These are phyloP conservation scores for Aureobasidium melanogenum DNA, from an alignment of 2,329 filamentous ascomycete genomes.

Conservation along the genomic window DNA sequence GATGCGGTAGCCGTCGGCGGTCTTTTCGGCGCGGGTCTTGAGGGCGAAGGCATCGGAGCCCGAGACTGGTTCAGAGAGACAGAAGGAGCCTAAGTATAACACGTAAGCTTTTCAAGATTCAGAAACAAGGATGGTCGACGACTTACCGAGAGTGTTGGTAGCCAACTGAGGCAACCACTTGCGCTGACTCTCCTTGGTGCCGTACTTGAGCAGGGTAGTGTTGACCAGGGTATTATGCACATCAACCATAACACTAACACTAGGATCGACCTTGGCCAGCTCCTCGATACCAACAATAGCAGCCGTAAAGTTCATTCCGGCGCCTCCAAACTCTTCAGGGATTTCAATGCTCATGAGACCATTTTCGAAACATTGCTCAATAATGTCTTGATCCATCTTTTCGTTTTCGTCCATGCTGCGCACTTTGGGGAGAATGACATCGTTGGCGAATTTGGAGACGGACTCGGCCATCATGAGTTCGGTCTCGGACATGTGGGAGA, in stretches of 20 bases:
- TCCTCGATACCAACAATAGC: conserved; percentile 97
- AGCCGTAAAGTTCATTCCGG: conserved; percentile 97
- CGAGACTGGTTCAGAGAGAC: conserved; percentile 82
- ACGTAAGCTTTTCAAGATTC: conserved; percentile 15
- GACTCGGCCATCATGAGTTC: conserved; percentile 83
- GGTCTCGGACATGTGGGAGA: conserved; percentile 84
- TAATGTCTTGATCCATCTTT: conserved; percentile 76
- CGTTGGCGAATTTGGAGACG: conserved; percentile 82
- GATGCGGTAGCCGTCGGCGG: conserved; percentile 73
- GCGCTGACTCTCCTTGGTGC: conserved; percentile 65
- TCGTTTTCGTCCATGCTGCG: conserved; percentile 98
- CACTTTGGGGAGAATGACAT: conserved; percentile 80
- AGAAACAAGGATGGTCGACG: too few relatives aligned
- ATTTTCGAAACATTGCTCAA: conserved; percentile 94
- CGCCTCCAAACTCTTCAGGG: conserved; percentile 90
- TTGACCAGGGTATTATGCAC: conserved; percentile 98
- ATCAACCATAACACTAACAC: conserved; percentile 88
- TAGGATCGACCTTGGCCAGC: conserved; percentile 85
- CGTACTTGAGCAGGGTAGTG: conserved; percentile 82
- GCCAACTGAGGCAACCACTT: conserved; percentile 85
- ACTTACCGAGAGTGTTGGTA: conserved; percentile 66
- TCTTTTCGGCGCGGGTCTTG: conserved; percentile 81
- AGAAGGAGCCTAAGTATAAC: conserved; percentile 58
- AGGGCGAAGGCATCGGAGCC: conserved; percentile 95
- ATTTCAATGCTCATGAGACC: conserved; percentile 97